Percentiles rank a stretch among this genome's conserved stretches.
Conservation (phyloP, 192 early-diverging fungal species). For the Helicostylum pulchrum region DNA sequence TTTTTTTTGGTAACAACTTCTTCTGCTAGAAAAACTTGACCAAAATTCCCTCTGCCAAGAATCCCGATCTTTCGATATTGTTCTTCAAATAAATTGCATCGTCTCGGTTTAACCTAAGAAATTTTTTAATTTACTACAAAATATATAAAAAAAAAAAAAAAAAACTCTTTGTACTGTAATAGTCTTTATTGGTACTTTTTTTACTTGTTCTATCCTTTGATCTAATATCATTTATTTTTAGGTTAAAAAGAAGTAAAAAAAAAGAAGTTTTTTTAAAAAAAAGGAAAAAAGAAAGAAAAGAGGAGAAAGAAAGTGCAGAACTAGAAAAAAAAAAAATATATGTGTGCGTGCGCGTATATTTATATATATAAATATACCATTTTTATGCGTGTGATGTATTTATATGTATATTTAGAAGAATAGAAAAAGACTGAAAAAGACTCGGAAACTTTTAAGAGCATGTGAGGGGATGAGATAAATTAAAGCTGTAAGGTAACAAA, state of each 20-base stretch:
- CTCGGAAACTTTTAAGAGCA: conserved; percentile 17
- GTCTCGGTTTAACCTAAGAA: background rate
- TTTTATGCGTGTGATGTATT: background rate
- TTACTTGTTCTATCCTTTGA: background rate
- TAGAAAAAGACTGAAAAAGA: background rate
- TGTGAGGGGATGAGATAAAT: conserved; percentile 7
- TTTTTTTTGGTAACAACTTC: conserved; percentile 42
- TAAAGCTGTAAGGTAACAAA: background rate
- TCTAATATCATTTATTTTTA: background rate
- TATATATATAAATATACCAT: too few relatives aligned
- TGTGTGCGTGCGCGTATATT: too few relatives aligned
- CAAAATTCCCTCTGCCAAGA: conserved; percentile 61
- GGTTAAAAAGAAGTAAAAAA: background rate
- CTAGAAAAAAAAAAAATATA: background rate
- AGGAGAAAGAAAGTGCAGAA: background rate
- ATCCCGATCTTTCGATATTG: conserved; percentile 23
- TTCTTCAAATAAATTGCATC: conserved; percentile 12
- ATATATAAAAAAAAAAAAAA: too few relatives aligned
- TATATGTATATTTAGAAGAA: background rate
- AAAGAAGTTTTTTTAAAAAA: background rate
- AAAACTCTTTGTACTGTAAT: too few relatives aligned
- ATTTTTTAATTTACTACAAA: background rate
- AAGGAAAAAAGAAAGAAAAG: background rate
- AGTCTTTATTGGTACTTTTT: too few relatives aligned
- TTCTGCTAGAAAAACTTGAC: conserved; percentile 55